Percentiles rank a stretch among this genome's conserved stretches.
Evolutionary conservation across 176 grass and related monocot genomes (phyloP).

Genomic region (Ampelocalamus luodianensis): DNA sequence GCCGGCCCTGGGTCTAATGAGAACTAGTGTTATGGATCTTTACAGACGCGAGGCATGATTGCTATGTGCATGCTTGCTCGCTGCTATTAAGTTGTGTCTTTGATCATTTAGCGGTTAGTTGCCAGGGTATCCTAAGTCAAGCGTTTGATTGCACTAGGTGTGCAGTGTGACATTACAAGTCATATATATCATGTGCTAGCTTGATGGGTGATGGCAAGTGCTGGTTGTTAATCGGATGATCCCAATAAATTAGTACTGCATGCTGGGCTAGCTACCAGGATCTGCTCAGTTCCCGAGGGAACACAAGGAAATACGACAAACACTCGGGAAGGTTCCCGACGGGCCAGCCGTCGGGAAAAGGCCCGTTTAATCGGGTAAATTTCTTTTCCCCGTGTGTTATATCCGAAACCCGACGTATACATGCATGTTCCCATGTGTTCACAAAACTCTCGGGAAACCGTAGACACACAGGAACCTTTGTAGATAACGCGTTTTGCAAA

Average conservation of each 20-base stretch:
- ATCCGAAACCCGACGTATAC: too few relatives aligned
- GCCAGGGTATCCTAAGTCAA: conserved; percentile 7
- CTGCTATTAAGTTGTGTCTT: not conserved
- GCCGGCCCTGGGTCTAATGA: not conserved
- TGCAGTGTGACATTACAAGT: not conserved
- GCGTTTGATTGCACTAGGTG: not conserved
- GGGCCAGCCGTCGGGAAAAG: too few relatives aligned
- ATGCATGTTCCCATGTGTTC: too few relatives aligned
- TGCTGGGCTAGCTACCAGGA: too few relatives aligned
- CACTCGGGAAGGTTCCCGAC: too few relatives aligned
- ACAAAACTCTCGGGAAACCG: too few relatives aligned
- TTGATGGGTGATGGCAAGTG: not conserved
- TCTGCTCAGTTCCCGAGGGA: too few relatives aligned
- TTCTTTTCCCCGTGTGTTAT: too few relatives aligned
- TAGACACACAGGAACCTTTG: too few relatives aligned
- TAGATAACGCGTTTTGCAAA: too few relatives aligned
- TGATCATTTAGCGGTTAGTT: not conserved
- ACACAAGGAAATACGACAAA: too few relatives aligned
- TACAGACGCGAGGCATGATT: not conserved
- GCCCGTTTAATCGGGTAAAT: too few relatives aligned
- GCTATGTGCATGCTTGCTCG: not conserved
- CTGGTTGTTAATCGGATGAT: not conserved
- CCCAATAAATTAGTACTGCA: not conserved
- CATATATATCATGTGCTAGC: not conserved
- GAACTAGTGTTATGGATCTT: not conserved